Evolutionary conservation across 2,329 filamentous ascomycete genomes (phyloP).

Genomic region (Zasmidium angulare): DNA sequence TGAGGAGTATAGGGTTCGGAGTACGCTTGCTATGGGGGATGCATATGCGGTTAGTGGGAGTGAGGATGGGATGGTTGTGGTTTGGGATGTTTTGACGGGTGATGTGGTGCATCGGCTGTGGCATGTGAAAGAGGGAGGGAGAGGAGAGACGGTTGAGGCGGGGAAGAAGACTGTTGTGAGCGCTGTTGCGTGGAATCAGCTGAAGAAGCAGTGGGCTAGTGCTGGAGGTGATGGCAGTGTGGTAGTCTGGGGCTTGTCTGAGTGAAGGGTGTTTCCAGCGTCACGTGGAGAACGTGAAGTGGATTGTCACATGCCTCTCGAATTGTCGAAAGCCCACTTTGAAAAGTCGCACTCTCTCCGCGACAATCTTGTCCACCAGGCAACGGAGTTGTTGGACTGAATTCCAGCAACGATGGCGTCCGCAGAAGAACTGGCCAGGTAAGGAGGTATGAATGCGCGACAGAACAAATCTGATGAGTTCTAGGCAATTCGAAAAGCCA

Average conservation of each 20-base stretch:
- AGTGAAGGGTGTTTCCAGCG: background rate
- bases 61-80: conserved; percentile 71
- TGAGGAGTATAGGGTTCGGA: conserved; percentile 70
- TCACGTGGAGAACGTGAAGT: too few relatives aligned
- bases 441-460: too few relatives aligned
- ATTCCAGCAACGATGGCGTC: too few relatives aligned
- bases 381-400: too few relatives aligned
- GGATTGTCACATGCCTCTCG: too few relatives aligned
- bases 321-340: too few relatives aligned
- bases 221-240: conserved; percentile 49
- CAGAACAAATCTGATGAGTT: background rate
- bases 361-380: background rate
- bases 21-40: conserved; percentile 72
- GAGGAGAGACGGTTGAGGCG: conserved; percentile 35
- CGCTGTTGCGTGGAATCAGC: conserved; percentile 49
- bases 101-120: conserved; percentile 63
- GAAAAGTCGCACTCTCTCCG: too few relatives aligned
- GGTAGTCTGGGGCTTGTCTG: conserved; percentile 33
- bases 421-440: too few relatives aligned
- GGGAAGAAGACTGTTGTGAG: conserved; percentile 45
- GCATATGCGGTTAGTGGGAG: conserved; percentile 78
- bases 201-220: conserved; percentile 49
- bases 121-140: conserved; percentile 33
- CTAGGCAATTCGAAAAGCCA: background rate
- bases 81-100: conserved; percentile 82